Evolutionary conservation across 2,329 filamentous ascomycete genomes (phyloP), one percentile per base, ranked within the genome.

Genomic region (Pestalotiopsis sp.): DNA sequence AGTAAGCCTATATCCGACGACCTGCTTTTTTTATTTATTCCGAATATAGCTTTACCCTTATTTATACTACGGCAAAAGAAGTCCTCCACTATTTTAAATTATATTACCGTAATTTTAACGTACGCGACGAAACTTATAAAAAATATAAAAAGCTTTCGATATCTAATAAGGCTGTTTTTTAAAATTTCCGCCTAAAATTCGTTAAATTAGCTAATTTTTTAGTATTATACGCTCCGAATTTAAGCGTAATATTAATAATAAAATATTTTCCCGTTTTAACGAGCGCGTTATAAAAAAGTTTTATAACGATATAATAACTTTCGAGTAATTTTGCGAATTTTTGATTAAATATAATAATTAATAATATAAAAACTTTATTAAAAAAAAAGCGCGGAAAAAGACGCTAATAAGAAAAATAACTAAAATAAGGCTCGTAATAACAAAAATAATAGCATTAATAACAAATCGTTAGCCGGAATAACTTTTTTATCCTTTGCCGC

Each of bases 281-380:
- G 2, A 49, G 7, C 3, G 3, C 3, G 6, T 49, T 7, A 7
- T 49, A 17, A 49, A 49, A 49, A 49, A 49, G 45, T n/a, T 49
- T 4, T 20, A 49, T 49, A 49, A 49, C 5, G 4, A 49, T 7
- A n/a, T 13, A n/a, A 13, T 66, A n/a, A 45, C 2, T 13, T 65
- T 49, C 45, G 27, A 49, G 12, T 5, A n/a, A 5, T 58, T 57
- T 2, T 66, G 3, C 11, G 3, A 66, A 36, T 20, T n/a, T 3
- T 17, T 27, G 12, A 57, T 57, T 66, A 27, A 57, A 56, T 66
- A 31, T 58, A 56, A 66, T 66, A 56, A 56, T 59, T 56, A 49
- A 49, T 49, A 49, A n/a, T n/a, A 49, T 49, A 64, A 45, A 23
- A 49, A 64, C 0, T 49, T 45, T 64, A 64, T 45, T 31, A 52